Base-by-base conservation (phyloP, 257 asterid species). In the Nicotiana otophora region DNA sequence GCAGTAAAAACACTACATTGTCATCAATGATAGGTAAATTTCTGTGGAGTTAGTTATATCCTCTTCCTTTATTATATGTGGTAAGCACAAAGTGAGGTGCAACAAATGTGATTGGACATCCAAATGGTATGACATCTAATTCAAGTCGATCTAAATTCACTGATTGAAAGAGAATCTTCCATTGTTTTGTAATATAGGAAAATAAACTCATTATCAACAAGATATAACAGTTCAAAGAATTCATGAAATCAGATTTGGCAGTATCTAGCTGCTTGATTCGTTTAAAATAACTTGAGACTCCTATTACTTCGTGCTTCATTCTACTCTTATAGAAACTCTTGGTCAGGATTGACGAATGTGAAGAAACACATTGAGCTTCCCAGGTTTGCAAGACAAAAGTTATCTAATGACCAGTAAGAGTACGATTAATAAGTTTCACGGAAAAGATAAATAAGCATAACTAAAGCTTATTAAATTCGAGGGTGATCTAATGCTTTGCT, bases 211-310 rank as follows among this genome's bases (percentile, higher is more conserved):
- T 28, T 64, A 64, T 64, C 70, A 64, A 63, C 68, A 23, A 30
- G 42, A 64, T 64, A 14, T 15, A 46, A 72, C 26, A 72, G 48
- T 23, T 72, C 79, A 7, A 46, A 19, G 57, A 23, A 66, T 36
- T 36, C 76, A n/a, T 53, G 83, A 81, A 65, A 28, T 63, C 62
- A 48, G 58, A 48, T 48, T n/a, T 55, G 28, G 30, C 78, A 46
- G 54, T 48, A 4, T 46, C 60, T 64, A 81, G 66, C 75, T 81
- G 28, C 83, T 48, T 81, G 36, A 42, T 66, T 81, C 12, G 63
- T 75, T 51, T 26, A 75, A 75, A 26, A 51, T 74, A 26, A 26
- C 62, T 48, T 14, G 62, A 4, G 80, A 15, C 42, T 74, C 15
- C n/a, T 23, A 26, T 7, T 51, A 26, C 2, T 51, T 51, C 26